A percentile compares a stretch with the other conserved stretches of the same genome.
Conservation (phyloP, 2,329 filamentous ascomycete species). For the Penicillium thymicola region DNA sequence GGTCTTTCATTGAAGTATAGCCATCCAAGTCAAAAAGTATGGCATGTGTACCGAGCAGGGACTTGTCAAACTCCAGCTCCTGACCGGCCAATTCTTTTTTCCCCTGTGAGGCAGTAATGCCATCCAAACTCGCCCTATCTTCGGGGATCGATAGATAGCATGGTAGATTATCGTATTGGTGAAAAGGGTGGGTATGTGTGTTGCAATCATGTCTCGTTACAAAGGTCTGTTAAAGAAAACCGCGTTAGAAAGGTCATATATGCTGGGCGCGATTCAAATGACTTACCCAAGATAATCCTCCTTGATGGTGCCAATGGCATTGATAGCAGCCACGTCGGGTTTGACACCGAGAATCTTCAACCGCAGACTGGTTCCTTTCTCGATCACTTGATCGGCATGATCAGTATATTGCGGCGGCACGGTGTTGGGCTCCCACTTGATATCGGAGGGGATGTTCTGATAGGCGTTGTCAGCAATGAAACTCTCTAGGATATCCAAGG, state of each 20-base stretch:
- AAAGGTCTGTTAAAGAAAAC: conserved; percentile 25
- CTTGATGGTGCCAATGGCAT: conserved; percentile 96
- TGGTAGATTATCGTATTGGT: conserved; percentile 13
- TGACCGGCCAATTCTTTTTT: neutral
- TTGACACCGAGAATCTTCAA: conserved; percentile 92
- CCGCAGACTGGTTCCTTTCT: conserved; percentile 87
- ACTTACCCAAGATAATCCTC: conserved; percentile 57
- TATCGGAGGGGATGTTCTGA: conserved; percentile 72
- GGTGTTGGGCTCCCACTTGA: conserved; percentile 92
- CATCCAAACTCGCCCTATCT: neutral
- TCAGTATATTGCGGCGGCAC: conserved; percentile 97
- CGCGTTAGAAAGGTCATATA: conserved; percentile 11
- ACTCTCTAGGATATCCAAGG: neutral
- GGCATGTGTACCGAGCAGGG: neutral
- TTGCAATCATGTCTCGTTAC: conserved; percentile 27
- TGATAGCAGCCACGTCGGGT: conserved; percentile 92
- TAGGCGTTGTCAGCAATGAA: conserved; percentile 12
- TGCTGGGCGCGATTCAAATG: neutral
- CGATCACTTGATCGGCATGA: conserved; percentile 88
- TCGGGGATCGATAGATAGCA: neutral
- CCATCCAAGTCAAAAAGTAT: conserved; percentile 1
- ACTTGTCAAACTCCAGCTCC: conserved; percentile 1
- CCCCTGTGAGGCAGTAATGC: neutral
- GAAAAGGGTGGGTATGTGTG: conserved; percentile 18
- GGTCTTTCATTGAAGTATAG: neutral